phyloP scores from a whole-genome alignment of 23 red algal species.

The Cyanidioschyzon merolae region DNA sequence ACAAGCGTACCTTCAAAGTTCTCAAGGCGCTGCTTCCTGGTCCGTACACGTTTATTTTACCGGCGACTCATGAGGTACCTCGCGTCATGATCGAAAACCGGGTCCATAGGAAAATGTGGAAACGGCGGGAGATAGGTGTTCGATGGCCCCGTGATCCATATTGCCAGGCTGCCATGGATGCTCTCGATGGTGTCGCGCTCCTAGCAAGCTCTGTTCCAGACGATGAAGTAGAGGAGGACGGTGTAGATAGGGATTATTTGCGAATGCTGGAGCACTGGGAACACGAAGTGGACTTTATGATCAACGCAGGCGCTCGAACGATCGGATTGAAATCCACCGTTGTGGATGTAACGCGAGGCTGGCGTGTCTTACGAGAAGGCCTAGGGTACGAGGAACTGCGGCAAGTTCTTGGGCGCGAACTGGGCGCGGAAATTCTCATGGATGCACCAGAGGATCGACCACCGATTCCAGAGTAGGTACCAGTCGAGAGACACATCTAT shows the following conservation, averaged over 20 bases:
- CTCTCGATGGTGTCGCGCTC: slow-evolving; percentile 1
- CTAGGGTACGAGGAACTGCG: background rate
- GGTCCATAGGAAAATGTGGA: background rate
- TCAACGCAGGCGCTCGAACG: background rate
- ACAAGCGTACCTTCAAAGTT: background rate
- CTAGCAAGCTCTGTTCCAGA: slow-evolving; percentile 9
- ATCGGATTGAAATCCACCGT: background rate
- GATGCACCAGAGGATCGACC: no score
- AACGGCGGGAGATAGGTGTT: background rate
- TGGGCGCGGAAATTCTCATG: background rate
- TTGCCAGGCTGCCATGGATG: slow-evolving; percentile 4
- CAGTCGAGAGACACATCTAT: no score
- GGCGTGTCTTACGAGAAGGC: background rate
- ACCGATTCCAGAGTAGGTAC: no score
- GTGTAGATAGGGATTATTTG: background rate
- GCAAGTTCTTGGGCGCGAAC: background rate
- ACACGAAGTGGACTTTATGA: background rate
- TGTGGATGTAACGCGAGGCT: background rate
- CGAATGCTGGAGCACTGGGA: background rate
- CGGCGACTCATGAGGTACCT: slow-evolving; percentile 14
- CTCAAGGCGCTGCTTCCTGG: slow-evolving; percentile 11
- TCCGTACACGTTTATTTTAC: slow-evolving; percentile 28
- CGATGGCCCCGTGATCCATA: slow-evolving; percentile 8
- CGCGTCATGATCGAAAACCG: slow-evolving; percentile 17
- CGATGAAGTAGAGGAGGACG: background rate